Base-by-base conservation (phyloP, 2,329 filamentous ascomycete species). In the Ophiostoma sp. region DNA sequence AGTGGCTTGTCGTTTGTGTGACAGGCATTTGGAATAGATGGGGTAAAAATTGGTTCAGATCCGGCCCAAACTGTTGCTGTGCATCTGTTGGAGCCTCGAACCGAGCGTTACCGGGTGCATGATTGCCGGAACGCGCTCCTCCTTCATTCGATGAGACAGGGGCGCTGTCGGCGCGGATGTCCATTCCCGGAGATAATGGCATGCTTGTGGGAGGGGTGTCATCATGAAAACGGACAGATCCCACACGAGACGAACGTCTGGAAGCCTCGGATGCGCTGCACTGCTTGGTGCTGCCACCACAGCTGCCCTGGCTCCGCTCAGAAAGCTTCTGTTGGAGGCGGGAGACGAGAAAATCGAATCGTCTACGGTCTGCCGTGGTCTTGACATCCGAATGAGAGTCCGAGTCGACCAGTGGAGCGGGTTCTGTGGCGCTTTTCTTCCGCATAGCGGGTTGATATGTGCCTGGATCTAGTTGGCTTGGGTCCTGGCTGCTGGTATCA, bases 321-420 rank as follows among this genome's bases (percentile, higher is more conserved):
- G 72, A 72, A 17, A 73, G 44, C 11, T 68, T 71, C 15, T 71
- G 60, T n/a, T 68, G 72, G 3, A 74, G 70, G 17, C 72, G 71
- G 13, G 39, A 66, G 57, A 74, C 67, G 20, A 73, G 68, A 1
- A 60, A 35, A 41, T 73, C 68, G 44, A 73, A 73, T 3, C 72
- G 71, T 8, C 57, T 31, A 10, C 71, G 68, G 35, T 69, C 69
- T 7, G 69, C 72, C 0, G 44, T 39, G 4, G 10, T 64, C 31
- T 20, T n/a, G 20, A n/a, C 48, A 35, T 52, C 52, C 10, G 20
- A 23, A n/a, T 57, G 20, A 27, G 67, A 13, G 8, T 65, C 35
- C 6, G 62, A 3, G 3, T 39, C 33, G 17, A 6, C 20, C 20
- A 23, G 33, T 13, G 20, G 62, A 20, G 4, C 62, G 1, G 62